Conservation (phyloP, 2,329 filamentous ascomycete genomes). For the Purpureocillium lavendulum region DNA sequence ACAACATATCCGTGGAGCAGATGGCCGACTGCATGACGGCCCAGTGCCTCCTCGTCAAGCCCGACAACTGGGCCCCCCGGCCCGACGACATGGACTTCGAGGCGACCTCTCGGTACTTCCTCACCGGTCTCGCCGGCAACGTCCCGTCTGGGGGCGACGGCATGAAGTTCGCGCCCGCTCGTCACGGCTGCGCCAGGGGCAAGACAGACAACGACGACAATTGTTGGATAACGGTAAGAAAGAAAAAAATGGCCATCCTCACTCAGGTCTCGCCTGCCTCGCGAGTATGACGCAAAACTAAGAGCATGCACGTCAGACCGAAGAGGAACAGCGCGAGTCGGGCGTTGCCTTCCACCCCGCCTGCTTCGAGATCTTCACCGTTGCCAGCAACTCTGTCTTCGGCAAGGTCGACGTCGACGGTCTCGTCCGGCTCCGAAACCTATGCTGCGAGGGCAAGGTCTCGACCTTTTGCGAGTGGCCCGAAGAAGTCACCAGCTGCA, state of each 20-base stretch:
- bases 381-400: slow-evolving; percentile 10
- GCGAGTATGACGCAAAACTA: no score
- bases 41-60: slow-evolving; percentile 17
- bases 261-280: no score
- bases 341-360: slow-evolving; percentile 19
- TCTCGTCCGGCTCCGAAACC: slow-evolving; percentile 8
- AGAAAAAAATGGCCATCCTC: no score
- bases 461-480: neutral
- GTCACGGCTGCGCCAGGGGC: neutral
- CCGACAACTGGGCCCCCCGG: slow-evolving; percentile 6
- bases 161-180: slow-evolving; percentile 2
- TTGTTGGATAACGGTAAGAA: neutral
- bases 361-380: slow-evolving; percentile 19
- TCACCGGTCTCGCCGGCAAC: slow-evolving; percentile 11
- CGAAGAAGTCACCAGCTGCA: neutral
- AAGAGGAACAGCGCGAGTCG: neutral
- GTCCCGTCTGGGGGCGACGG: slow-evolving; percentile 6
- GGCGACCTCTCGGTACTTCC: slow-evolving; percentile 2
- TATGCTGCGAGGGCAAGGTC: neutral
- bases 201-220: neutral
- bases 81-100: slow-evolving; percentile 15
- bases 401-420: slow-evolving; percentile 10
- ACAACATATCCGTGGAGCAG: slow-evolving; percentile 13
- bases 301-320: no score
- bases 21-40: slow-evolving; percentile 16